Conservation (phyloP, 352 stramenopile species). For the Globisporangium paddicum region DNA sequence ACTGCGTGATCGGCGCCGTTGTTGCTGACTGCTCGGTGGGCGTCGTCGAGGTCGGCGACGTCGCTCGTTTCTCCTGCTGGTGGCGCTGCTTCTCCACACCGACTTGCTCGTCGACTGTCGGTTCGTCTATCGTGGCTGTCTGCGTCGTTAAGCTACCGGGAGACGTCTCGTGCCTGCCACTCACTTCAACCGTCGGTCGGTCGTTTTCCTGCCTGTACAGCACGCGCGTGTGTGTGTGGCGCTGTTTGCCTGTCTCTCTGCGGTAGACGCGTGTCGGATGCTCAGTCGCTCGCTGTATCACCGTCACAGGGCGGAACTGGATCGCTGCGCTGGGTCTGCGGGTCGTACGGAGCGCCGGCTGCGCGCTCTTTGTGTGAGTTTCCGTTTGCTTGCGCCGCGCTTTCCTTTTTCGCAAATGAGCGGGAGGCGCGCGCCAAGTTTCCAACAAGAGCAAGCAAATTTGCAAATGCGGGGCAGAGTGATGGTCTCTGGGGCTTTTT, state of each 20-base stretch:
- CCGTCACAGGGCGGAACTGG: neutral
- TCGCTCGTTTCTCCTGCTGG: slow-evolving; percentile 13
- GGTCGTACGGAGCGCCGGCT: neutral
- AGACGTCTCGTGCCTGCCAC: too few relatives aligned
- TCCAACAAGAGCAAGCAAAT: slow-evolving; percentile 14
- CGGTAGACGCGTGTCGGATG: neutral
- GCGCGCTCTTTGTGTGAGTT: neutral
- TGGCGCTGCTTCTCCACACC: slow-evolving; percentile 23
- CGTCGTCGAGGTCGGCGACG: slow-evolving; percentile 9
- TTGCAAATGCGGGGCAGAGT: slow-evolving; percentile 13
- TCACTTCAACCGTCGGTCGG: slow-evolving; percentile 7
- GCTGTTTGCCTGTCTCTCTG: neutral
- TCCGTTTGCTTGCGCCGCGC: slow-evolving; percentile 12
- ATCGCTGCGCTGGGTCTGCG: slow-evolving; percentile 3
- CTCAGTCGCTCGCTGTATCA: neutral
- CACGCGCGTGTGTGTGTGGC: neutral
- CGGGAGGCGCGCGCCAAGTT: slow-evolving; percentile 16
- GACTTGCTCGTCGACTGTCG: slow-evolving; percentile 29
- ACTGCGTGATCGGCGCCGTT: slow-evolving; percentile 18
- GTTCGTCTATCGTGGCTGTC: slow-evolving; percentile 35
- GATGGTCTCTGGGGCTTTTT: too few relatives aligned
- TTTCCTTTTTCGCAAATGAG: slow-evolving; percentile 62
- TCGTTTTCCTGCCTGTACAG: neutral
- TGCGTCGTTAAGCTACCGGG: neutral
- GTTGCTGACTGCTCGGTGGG: slow-evolving; percentile 5